Evolutionary conservation across 2,329 filamentous ascomycete species (phyloP).

Genomic region (Beauveria sp.): DNA sequence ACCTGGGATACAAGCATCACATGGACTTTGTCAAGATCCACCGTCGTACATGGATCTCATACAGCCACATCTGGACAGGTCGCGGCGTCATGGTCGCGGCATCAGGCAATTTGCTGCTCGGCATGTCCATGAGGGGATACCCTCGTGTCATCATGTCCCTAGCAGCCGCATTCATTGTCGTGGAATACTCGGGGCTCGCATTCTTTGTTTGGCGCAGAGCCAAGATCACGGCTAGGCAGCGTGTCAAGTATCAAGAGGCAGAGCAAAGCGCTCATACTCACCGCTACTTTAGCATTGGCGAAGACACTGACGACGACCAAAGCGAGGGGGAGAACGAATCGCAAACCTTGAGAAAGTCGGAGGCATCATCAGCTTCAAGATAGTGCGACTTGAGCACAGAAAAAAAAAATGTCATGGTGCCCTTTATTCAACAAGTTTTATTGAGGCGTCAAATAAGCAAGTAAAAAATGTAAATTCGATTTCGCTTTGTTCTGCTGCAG

Average conservation of each 20-base stretch:
- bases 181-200: background rate
- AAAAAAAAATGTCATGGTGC: background rate
- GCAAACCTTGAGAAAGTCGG: background rate
- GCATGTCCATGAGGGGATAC: constrained; percentile 5
- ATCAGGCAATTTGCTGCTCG: background rate
- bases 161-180: background rate
- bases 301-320: background rate
- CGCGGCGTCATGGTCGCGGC: constrained; percentile 8
- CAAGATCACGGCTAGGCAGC: background rate
- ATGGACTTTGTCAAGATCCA: constrained; percentile 14
- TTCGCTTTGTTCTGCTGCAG: background rate
- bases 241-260: background rate
- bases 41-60: constrained; percentile 15
- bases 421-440: background rate
- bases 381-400: background rate
- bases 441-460: background rate
- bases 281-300: background rate
- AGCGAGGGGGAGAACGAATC: background rate
- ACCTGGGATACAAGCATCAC: constrained; percentile 16
- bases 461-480: background rate
- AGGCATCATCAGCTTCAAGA: background rate
- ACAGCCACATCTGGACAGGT: constrained; percentile 11
- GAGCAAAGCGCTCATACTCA: background rate
- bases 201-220: background rate
- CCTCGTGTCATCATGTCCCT: background rate